Evolutionary conservation across 169 alveolate species (phyloP), one percentile per base, ranked within the genome.

Genomic region (Eimeria tenella): DNA sequence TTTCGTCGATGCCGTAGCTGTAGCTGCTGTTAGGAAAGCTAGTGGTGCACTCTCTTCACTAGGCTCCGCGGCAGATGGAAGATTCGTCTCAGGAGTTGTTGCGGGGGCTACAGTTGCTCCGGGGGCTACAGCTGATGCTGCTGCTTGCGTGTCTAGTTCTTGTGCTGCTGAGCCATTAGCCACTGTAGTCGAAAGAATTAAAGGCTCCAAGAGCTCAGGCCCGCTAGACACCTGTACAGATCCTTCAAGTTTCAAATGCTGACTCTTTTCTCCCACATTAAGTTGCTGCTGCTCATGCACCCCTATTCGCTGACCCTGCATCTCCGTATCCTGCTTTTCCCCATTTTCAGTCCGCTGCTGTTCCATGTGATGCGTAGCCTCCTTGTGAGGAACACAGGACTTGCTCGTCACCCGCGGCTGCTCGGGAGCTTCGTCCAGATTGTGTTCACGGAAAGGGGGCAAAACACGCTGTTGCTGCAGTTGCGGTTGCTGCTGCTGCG

Each of bases 401-500:
- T 31, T 31, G 42, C 42, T 2, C 42, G 42, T 31, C 42, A 31
- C 42, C 42, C 42, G 42, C 2, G 42, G 42, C 42, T 31, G 42
- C 42, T 31, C 42, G 42, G 42, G 42, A 31, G 42, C 42, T 1
- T 31, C 42, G 4, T 31, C 42, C 42, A 31, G 42, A 31, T 31
- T 31, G 42, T 31, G 42, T 31, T 31, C 42, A 31, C 42, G 2
- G 42, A 31, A 31, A 31, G 42, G 42, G 42, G 42, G 42, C 42
- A 31, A 31, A 31, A 9, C 9, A 68, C 6, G 81, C 56, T 71
- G 81, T 13, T 42, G 74, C 89, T 81, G 89, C 89, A n/a, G 89
- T 6, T n/a, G 74, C 73, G 63, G 10, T 55, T 4, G 7, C 63
- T 53, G 70, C 60, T n/a, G 74, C 60, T 81, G 89, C 3, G 74